phyloP scores from a whole-genome alignment of 169 alveolate species.

The Cryptosporidium sp. region DNA sequence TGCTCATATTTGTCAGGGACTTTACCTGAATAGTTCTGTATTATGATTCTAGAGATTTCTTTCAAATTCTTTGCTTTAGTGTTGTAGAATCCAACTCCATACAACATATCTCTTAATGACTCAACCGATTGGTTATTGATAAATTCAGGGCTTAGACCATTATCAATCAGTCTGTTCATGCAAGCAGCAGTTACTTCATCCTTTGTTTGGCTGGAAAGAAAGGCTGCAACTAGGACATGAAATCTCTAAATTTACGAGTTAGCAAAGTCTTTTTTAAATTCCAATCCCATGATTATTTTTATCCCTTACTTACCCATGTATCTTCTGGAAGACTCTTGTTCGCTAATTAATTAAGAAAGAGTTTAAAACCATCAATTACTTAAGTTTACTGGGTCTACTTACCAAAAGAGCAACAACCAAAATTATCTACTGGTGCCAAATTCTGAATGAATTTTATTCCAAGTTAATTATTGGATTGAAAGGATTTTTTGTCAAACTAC shows the following conservation, averaged over 20 bases:
- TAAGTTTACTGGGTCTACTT: slow-evolving; percentile 2
- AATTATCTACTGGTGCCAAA: slow-evolving; percentile 53
- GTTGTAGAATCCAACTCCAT: slow-evolving; percentile 93
- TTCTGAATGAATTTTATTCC: slow-evolving; percentile 16
- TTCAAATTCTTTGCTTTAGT: slow-evolving; percentile 92
- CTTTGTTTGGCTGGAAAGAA: slow-evolving; percentile 89
- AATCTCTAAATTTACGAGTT: slow-evolving; percentile 77
- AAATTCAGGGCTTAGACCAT: slow-evolving; percentile 84
- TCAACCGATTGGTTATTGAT: slow-evolving; percentile 81
- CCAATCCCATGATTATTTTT: not conserved
- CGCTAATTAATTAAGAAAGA: not conserved
- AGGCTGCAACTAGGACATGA: slow-evolving; percentile 86
- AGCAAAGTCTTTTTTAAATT: not conserved
- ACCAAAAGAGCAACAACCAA: slow-evolving; percentile 70
- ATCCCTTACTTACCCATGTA: slow-evolving; percentile 44
- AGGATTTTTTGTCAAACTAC: slow-evolving; percentile 6
- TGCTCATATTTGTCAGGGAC: slow-evolving; percentile 91
- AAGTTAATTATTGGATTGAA: not conserved
- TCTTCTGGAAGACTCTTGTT: slow-evolving; percentile 52
- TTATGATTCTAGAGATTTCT: slow-evolving; percentile 86
- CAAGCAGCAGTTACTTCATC: slow-evolving; percentile 87
- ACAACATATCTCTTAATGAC: slow-evolving; percentile 86
- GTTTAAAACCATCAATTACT: not conserved
- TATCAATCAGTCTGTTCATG: slow-evolving; percentile 81
- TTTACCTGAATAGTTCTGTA: slow-evolving; percentile 87